These are phyloP conservation scores for Sambucus nigra DNA, from an alignment of 129 eudicot species.

Conservation along the genomic window DNA sequence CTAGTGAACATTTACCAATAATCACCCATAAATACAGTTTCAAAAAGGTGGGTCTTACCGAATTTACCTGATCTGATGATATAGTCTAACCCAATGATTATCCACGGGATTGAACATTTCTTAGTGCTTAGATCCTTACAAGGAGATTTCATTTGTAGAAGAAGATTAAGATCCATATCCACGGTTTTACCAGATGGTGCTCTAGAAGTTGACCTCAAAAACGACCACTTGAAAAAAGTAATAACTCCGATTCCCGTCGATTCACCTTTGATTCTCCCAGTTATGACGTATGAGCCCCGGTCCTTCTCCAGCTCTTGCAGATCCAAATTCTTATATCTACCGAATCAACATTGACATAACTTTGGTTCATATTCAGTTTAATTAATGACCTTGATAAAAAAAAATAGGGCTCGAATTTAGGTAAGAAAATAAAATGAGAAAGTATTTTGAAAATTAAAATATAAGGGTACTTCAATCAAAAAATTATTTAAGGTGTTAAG, in stretches of 20 bases:
- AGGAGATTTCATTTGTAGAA: conserved; percentile 62
- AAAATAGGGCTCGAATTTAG: no score
- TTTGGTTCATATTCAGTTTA: no score
- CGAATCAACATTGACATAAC: no score
- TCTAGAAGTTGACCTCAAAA: conserved; percentile 87
- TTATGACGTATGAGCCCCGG: conserved; percentile 84
- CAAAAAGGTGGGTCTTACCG: conserved; percentile 37
- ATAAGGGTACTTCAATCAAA: no score
- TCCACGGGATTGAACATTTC: conserved; percentile 82
- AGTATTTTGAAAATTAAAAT: no score
- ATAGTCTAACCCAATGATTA: conserved; percentile 70
- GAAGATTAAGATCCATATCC: conserved; percentile 67
- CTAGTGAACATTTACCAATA: conserved; percentile 12
- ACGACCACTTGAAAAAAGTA: conserved; percentile 38
- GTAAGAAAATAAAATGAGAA: no score
- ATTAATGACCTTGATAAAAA: no score
- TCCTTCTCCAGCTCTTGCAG: conserved; percentile 81
- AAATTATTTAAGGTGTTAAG: no score
- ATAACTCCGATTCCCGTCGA: conserved; percentile 42
- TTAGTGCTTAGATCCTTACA: conserved; percentile 70
- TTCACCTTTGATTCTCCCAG: conserved; percentile 57
- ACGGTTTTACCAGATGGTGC: conserved; percentile 87
- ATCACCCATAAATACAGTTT: conserved; percentile 16
- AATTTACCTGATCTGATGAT: conserved; percentile 47
- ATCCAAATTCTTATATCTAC: no score